Base-by-base conservation (phyloP, 108 stramenopile species). In the Conticribra weissflogii region DNA sequence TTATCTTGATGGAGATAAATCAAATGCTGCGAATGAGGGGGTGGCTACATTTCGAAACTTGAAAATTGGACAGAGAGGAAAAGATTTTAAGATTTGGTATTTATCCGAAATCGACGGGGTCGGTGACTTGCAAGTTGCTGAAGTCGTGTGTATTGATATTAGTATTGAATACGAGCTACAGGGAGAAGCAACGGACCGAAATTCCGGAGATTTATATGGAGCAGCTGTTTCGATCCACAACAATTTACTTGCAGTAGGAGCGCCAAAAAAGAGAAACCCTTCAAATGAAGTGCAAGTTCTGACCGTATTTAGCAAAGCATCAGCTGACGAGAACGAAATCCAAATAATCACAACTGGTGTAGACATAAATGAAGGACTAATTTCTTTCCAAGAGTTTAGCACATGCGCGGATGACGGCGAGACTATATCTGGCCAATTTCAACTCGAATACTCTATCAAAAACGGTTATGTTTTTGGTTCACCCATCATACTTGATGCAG, bases 51-150 rank as follows among this genome's bases (percentile, higher is more conserved):
- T 83, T 63, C 54, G 72, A 1, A 84, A 86, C 30, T 64, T 88
- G 25, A 84, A 85, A 56, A 79, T 88, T 48, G 71, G 81, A 24
- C 76, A 82, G 54, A 66, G 83, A 8, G 87, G 87, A 16, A 73
- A 68, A 24, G 82, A 85, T 34, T 86, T 83, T 75, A 82, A 86
- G 67, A 73, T 88, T 46, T 61, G 74, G 54, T 87, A 84, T 63
- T 36, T 44, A 24, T 54, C 64, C 8, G 57, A 47, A n/a, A 31
- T 64, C 0, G 51, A 46, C 24, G 69, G 76, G 8, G 48, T 30
- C 3, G 36, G 12, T 9, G 18, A 27, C 2, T 56, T 63, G 14
- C 54, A 62, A 77, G 24, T 66, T 12, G 5, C 70, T 8, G 67
- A 73, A 52, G 33, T 47, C 3, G 32, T 74, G 27, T 28, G 64